Base-by-base conservation (phyloP, 2,329 filamentous ascomycete genomes). In the Curvularia sp. region DNA sequence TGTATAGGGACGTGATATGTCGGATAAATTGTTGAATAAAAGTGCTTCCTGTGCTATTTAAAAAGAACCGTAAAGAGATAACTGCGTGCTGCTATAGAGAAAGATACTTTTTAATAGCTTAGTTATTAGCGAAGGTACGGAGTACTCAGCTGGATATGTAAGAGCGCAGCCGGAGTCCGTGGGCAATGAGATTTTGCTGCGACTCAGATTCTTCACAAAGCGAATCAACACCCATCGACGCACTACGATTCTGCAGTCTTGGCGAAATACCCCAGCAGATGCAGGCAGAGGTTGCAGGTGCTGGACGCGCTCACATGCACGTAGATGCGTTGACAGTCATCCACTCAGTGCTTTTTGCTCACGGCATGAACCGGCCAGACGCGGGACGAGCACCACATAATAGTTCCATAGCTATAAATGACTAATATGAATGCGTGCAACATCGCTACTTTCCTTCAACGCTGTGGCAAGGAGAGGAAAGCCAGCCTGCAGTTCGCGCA, bases 81-180 rank as follows among this genome's bases (percentile, higher is more conserved):
- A 47, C 15, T 47, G 26, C 15, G 15, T 47, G 26, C 44, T 5
- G 26, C 31, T 47, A 18, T 47, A 31, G 26, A 47, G 44, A 31
- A 47, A 47, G 15, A 20, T 31, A 2, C 26, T 31, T 26, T 47
- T 47, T 47, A 13, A 31, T 31, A 47, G 44, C 44, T 47, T 26
- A 47, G 5, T 31, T 12, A 47, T 47, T 1, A 20, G 44, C 15
- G 26, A 47, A 47, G 18, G 18, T 18, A 18, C 18, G 18, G 18
- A 31, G 44, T 47, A 47, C 44, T 47, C 15, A 31, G 24, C 26
- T 31, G 44, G 44, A 47, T 31, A 47, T 47, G 31, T 31, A 47
- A 31, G 26, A 47, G 26, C 44, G 44, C 42, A 31, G 44, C 26
- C 1, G 15, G 44, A 47, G 44, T 47, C 15, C 26, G 15, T 7